A percentile compares a stretch with the other conserved stretches of the same genome.
Evolutionary conservation across 306 rosid species (phyloP).

Genomic region (Castanea crenata): DNA sequence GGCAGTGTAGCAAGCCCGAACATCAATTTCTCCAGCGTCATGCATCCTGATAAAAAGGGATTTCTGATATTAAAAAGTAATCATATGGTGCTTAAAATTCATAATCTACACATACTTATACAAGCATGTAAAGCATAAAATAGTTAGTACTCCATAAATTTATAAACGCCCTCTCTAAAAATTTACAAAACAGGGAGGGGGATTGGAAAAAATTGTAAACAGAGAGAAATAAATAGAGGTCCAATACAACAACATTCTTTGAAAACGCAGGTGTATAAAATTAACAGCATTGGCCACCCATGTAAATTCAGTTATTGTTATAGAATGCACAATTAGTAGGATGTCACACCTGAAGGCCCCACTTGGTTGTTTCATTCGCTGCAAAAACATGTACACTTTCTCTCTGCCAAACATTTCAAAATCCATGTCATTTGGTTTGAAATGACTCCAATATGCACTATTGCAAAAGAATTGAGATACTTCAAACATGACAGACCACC

Average conservation of each 20-base stretch:
- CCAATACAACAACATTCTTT: background rate
- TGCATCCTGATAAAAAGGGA: conserved; percentile 62
- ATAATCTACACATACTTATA: background rate
- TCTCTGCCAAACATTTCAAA: conserved; percentile 46
- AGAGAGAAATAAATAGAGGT: background rate
- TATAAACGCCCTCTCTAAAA: background rate
- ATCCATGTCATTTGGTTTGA: conserved; percentile 27
- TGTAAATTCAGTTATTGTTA: conserved; percentile 5
- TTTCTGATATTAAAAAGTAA: conserved; percentile 13
- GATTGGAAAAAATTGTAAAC: background rate
- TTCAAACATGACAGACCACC: conserved; percentile 62
- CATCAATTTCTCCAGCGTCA: conserved; percentile 86
- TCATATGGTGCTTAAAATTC: background rate
- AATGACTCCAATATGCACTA: conserved; percentile 4
- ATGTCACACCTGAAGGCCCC: conserved; percentile 84
- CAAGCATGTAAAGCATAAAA: background rate
- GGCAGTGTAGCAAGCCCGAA: conserved; percentile 95
- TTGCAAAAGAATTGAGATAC: conserved; percentile 10
- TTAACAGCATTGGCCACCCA: background rate
- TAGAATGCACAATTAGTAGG: conserved; percentile 13
- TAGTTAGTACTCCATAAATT: too few relatives aligned
- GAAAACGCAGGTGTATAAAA: conserved; percentile 2
- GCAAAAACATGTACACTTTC: conserved; percentile 57
- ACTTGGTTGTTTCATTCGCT: conserved; percentile 69
- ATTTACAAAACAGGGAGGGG: background rate